Conservation (phyloP, 306 rosid genomes). For the Casuarina equisetifolia region DNA sequence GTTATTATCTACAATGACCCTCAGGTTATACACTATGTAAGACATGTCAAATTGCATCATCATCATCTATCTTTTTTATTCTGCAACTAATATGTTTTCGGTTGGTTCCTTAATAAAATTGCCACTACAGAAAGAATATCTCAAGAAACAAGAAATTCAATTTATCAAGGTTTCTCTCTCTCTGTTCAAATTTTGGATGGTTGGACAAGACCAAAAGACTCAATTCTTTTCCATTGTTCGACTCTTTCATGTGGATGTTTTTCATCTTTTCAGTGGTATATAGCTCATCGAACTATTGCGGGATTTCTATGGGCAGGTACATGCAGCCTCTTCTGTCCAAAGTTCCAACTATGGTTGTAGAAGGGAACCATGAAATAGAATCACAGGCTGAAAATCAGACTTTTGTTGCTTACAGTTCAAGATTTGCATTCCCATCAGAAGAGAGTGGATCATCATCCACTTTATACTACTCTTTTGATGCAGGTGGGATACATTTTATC, state of each 20-base stretch:
- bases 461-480: constrained; percentile 80
- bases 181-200: neutral
- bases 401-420: constrained; percentile 76
- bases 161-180: neutral
- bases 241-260: neutral
- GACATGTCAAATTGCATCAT: neutral
- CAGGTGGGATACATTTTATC: constrained; percentile 87
- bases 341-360: constrained; percentile 80
- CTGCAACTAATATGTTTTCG: neutral
- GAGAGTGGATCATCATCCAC: constrained; percentile 80
- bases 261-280: neutral
- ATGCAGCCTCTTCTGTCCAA: constrained; percentile 78
- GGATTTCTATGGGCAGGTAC: constrained; percentile 47
- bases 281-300: neutral
- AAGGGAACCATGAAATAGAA: constrained; percentile 94
- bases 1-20: neutral
- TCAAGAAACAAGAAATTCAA: neutral
- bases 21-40: neutral
- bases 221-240: neutral
- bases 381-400: constrained; percentile 60
- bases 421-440: constrained; percentile 79
- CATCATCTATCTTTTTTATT: neutral
- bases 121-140: neutral
- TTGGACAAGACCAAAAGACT: neutral
- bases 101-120: neutral